Evolutionary conservation across 345 rosid species (phyloP).

Genomic region (rapeseed (Brassica napus)): Da-Ae NC_063444.1:18956501-18957000

Average conservation of each 20-base stretch:
- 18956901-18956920: constrained; percentile 43
- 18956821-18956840: constrained; percentile 76
- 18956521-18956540: constrained; percentile 18
- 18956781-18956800: not conserved
- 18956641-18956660: constrained; percentile 74
- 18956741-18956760: not conserved
- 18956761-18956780: constrained; percentile 11
- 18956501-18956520: constrained; percentile 15
- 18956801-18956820: constrained; percentile 53
- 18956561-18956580: constrained; percentile 30
- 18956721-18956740: constrained; percentile 15
- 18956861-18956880: constrained; percentile 72
- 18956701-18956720: constrained; percentile 18
- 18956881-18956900: constrained; percentile 74
- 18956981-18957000: constrained; percentile 41
- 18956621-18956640: constrained; percentile 53
- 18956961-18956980: constrained; percentile 44
- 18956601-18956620: constrained; percentile 51
- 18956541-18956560: constrained; percentile 19
- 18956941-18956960: constrained; percentile 34
- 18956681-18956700: constrained; percentile 20
- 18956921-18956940: constrained; percentile 32
- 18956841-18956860: constrained; percentile 63
- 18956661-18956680: constrained; percentile 11
- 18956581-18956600: constrained; percentile 52